Percentiles rank a stretch among this genome's conserved stretches.
Conservation (phyloP, 495 filamentous ascomycete species). For the Tetracladium setigerum region DNA sequence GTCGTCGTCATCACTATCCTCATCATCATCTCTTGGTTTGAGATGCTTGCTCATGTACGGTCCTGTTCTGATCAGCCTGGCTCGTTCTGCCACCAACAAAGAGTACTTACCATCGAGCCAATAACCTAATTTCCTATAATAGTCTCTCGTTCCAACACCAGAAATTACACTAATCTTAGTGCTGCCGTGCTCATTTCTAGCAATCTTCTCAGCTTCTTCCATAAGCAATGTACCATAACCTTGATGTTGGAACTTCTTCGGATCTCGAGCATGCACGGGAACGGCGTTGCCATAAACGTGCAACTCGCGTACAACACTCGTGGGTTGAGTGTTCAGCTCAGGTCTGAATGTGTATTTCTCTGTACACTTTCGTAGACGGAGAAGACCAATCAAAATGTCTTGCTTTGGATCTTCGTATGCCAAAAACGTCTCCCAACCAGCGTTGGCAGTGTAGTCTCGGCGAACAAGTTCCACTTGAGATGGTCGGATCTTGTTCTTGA, state of each 20-base stretch:
- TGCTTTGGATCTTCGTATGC: conserved; percentile 98
- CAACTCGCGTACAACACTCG: conserved; percentile 86
- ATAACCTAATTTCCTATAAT: conserved; percentile 90
- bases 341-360: conserved; percentile 82
- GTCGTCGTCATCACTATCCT: conserved; percentile 16
- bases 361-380: conserved; percentile 86
- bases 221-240: conserved; percentile 93
- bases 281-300: conserved; percentile 97
- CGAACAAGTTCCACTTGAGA: conserved; percentile 96
- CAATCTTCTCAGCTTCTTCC: conserved; percentile 96
- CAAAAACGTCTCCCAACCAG: conserved; percentile 96
- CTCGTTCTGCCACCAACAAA: too few relatives aligned
- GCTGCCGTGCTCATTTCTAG: conserved; percentile 86
- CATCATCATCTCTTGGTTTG: conserved; percentile 12
- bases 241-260: conserved; percentile 96
- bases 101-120: conserved; percentile 85
- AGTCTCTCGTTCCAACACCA: conserved; percentile 88
- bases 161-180: conserved; percentile 92
- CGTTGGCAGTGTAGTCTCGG: conserved; percentile 89
- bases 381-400: conserved; percentile 89
- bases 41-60: conserved; percentile 18
- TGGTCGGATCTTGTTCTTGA: conserved; percentile 95
- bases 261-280: conserved; percentile 86
- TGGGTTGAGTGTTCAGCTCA: conserved; percentile 78
- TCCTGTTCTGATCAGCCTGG: conserved; percentile 3